These are phyloP conservation scores for Phytophthora sp. DNA, from an alignment of 352 stramenopile genomes.

Conservation along the genomic window DNA sequence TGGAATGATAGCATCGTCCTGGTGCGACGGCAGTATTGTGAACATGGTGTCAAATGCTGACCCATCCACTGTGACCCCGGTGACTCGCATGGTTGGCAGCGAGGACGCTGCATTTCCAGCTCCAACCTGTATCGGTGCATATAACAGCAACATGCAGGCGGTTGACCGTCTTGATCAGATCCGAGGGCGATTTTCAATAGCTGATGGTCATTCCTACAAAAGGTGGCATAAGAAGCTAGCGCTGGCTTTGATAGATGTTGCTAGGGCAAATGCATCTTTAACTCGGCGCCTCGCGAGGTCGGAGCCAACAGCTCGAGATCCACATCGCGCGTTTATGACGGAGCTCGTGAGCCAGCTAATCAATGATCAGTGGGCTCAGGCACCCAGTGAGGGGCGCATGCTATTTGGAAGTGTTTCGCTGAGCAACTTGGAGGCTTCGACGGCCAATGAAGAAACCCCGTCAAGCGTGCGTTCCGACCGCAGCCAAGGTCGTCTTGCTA, in stretches of 20 bases:
- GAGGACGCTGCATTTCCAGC: not conserved
- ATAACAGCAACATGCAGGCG: too few species aligned
- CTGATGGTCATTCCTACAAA: slow-evolving; percentile 2
- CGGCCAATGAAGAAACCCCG: not conserved
- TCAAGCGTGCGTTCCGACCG: not conserved
- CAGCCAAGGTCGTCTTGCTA: not conserved
- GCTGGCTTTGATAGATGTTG: slow-evolving; percentile 1
- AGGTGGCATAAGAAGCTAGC: slow-evolving; percentile 6
- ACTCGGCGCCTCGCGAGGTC: too few species aligned
- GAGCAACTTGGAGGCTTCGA: not conserved
- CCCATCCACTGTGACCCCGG: too few species aligned
- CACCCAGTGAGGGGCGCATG: not conserved
- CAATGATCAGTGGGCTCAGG: too few species aligned
- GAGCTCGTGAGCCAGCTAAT: not conserved
- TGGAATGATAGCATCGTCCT: slow-evolving; percentile 22
- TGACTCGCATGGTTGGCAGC: slow-evolving; percentile 8
- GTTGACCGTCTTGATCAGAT: slow-evolving; percentile 9
- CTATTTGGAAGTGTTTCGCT: not conserved
- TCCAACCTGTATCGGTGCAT: not conserved
- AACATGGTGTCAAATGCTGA: too few species aligned
- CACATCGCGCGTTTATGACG: not conserved
- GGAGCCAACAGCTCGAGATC: not conserved
- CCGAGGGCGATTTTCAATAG: not conserved
- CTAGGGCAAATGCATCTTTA: too few species aligned
- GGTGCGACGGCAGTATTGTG: slow-evolving; percentile 33